These are phyloP conservation scores for Saussurea involucrata DNA, from an alignment of 129 eudicot genomes.

Conservation along the genomic window DNA sequence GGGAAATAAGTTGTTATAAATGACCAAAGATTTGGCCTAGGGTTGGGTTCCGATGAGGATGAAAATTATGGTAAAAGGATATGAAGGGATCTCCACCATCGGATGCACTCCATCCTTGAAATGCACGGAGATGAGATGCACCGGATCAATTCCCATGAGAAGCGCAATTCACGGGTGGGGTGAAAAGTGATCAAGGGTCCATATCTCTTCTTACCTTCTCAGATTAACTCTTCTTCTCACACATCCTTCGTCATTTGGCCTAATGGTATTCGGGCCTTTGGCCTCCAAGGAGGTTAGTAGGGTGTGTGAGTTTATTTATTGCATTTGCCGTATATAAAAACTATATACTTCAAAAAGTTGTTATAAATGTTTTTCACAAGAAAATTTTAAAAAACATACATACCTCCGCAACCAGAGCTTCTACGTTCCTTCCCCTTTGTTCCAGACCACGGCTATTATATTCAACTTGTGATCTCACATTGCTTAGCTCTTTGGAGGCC, in stretches of 20 bases:
- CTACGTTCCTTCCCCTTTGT: conserved; percentile 48
- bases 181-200: too few species aligned
- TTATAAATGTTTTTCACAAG: background rate
- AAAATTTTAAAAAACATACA: background rate
- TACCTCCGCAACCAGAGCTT: conserved; percentile 76
- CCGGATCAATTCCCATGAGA: too few species aligned
- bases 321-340: background rate
- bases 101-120: too few species aligned
- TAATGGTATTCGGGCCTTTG: too few species aligned
- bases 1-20: background rate
- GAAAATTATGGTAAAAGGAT: too few species aligned
- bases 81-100: too few species aligned
- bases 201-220: too few species aligned
- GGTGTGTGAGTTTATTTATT: background rate
- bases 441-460: conserved; percentile 45
- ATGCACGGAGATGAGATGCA: too few species aligned
- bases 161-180: too few species aligned
- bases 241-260: too few species aligned
- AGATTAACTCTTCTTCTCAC: too few species aligned
- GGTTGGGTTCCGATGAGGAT: too few species aligned
- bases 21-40: background rate
- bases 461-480: conserved; percentile 71
- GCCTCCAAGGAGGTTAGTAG: background rate
- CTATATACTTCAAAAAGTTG: background rate
- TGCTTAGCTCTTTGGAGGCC: conserved; percentile 49